Percentiles rank a stretch among this genome's conserved stretches.
These are phyloP conservation scores for Paecilomyces sp. DNA, from an alignment of 2,329 filamentous ascomycete genomes.

Conservation along the genomic window DNA sequence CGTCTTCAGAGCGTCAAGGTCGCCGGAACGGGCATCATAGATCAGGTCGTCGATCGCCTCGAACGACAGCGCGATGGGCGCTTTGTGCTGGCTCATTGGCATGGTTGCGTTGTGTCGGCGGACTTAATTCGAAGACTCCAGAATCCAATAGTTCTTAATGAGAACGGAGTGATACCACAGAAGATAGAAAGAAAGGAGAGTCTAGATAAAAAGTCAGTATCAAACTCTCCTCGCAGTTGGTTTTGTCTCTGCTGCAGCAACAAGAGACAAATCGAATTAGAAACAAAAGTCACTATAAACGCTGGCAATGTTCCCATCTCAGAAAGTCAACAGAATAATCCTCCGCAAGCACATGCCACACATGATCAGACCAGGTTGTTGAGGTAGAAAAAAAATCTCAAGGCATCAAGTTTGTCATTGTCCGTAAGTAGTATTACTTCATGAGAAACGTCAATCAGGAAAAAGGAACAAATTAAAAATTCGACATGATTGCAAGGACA, in stretches of 20 bases:
- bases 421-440: not conserved
- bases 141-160: too few relatives aligned
- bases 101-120: constrained; percentile 4
- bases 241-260: not conserved
- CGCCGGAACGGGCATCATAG: constrained; percentile 75
- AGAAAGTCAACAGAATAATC: too few relatives aligned
- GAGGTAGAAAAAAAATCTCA: not conserved
- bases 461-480: not conserved
- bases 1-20: constrained; percentile 59
- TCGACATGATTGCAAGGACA: not conserved
- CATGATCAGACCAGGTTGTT: too few relatives aligned
- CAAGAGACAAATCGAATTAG: not conserved
- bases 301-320: not conserved
- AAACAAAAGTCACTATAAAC: not conserved
- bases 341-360: too few relatives aligned
- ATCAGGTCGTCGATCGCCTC: constrained; percentile 89
- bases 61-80: constrained; percentile 48
- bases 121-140: too few relatives aligned
- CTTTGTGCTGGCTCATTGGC: not conserved
- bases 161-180: too few relatives aligned
- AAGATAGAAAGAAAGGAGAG: too few relatives aligned
- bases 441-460: not conserved
- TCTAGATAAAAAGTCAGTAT: too few relatives aligned
- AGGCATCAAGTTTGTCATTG: not conserved
- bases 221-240: too few relatives aligned